Evolutionary conservation across 2,329 filamentous ascomycete species (phyloP), one percentile per base, ranked within the genome.

Genomic region (Nothophaeocryptopus gaeumannii): DNA sequence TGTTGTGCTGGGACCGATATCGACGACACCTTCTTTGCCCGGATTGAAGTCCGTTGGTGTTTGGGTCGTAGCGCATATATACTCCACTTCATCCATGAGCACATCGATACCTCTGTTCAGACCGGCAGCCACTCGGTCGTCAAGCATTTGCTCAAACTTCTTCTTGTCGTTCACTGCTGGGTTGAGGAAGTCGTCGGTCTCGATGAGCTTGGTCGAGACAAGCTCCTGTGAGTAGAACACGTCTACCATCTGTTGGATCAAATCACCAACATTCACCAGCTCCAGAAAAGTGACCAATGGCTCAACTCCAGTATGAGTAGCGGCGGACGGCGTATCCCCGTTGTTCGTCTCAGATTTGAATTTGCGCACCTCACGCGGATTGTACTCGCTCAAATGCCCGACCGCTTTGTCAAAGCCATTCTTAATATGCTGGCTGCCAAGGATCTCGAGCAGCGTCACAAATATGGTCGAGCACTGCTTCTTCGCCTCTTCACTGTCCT

Each of bases 231-330:
- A 88, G 71, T 95, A 99, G 67, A 99, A 99, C 31, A 99, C 90
- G 67, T 99, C 93, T 51, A 99, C 83, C 93, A 99, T 99, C 69
- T 99, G 93, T 52, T 95, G 89, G 61, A 99, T 99, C 50, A 99
- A 78, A 68, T 99, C 93, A 51, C 93, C 93, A 1, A 99, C 92
- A 66, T 99, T 99, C 68, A 99, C 93, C 26, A 99, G 81, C 72
- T 99, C 93, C 54, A 99, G 83, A 63, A 99, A 99, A 0, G 89
- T 96, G 39, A 96, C 90, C 3, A 99, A 79, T 2, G 93, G 93
- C 47, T 90, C 89, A 7, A 96, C 91, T 1, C 88, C 88, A 9
- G 47, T 39, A 36, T 56, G 50, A 10, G 51, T 35, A 12, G 39
- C 50, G n/a, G 34, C 39, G 7, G 20, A 14, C 2, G 20, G 41